A percentile compares a stretch with the other conserved stretches of the same genome.
These are phyloP conservation scores for Aspergillus latus DNA, from an alignment of 2,329 filamentous ascomycete genomes.

Conservation along the genomic window DNA sequence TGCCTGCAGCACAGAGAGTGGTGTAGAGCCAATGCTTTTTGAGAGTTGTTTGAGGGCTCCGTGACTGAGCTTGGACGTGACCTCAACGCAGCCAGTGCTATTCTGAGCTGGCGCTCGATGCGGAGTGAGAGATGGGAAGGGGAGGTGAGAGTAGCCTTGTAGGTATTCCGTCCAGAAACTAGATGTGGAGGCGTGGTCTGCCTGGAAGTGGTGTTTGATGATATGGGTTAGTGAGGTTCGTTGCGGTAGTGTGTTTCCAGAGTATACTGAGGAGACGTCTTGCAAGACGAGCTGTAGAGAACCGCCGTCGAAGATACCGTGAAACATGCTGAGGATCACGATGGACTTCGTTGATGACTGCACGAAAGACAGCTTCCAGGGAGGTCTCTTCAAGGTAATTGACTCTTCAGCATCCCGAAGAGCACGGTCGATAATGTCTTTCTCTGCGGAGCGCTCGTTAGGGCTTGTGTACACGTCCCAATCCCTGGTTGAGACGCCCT, in stretches of 20 bases:
- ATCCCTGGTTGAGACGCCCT: slow-evolving; percentile 13
- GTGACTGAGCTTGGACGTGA: slow-evolving; percentile 23
- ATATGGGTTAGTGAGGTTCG: slow-evolving; percentile 28
- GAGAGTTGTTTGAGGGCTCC: slow-evolving; percentile 33
- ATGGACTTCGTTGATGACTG: slow-evolving; percentile 3
- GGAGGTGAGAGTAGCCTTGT: slow-evolving; percentile 20
- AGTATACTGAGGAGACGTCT: slow-evolving; percentile 31
- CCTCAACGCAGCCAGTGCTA: slow-evolving; percentile 22
- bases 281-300: slow-evolving; percentile 35
- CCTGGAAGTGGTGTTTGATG: slow-evolving; percentile 28
- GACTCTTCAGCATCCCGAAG: slow-evolving; percentile 22
- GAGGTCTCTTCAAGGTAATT: slow-evolving; percentile 20
- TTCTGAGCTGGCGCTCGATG: slow-evolving; percentile 19
- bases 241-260: slow-evolving; percentile 5
- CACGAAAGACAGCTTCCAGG: slow-evolving; percentile 28
- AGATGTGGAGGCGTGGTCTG: slow-evolving; percentile 21
- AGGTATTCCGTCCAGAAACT: slow-evolving; percentile 26
- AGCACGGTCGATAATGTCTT: slow-evolving; percentile 23
- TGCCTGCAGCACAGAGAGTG: slow-evolving; percentile 38
- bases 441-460: slow-evolving; percentile 10
- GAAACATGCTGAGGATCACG: slow-evolving; percentile 37
- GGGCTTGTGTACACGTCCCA: slow-evolving; percentile 21
- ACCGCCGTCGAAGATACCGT: slow-evolving; percentile 41
- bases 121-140: slow-evolving; percentile 28
- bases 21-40: slow-evolving; percentile 29